Evolutionary conservation across 345 rosid species (phyloP).

Genomic region (Reutealis trisperma): DNA sequence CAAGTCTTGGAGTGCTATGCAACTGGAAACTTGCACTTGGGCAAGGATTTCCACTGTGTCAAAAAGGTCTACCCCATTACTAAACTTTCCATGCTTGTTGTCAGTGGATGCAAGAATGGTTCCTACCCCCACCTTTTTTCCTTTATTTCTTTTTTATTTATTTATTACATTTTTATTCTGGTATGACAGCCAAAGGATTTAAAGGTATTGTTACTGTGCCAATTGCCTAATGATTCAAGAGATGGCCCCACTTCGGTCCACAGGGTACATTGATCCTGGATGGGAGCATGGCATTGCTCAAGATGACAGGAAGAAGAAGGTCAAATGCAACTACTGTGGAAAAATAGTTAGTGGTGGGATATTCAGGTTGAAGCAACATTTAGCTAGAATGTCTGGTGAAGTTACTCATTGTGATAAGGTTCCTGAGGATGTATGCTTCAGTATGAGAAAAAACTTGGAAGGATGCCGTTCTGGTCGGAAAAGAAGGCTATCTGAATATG

Average conservation of each 20-base stretch:
- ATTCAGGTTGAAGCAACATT: slow-evolving; percentile 76
- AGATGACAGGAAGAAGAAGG: slow-evolving; percentile 78
- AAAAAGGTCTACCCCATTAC: slow-evolving; percentile 13
- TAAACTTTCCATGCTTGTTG: not conserved
- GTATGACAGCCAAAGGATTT: slow-evolving; percentile 24
- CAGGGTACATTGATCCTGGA: slow-evolving; percentile 65
- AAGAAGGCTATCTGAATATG: slow-evolving; percentile 50
- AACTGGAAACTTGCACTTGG: slow-evolving; percentile 17
- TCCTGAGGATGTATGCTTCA: slow-evolving; percentile 58
- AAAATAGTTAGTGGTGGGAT: slow-evolving; percentile 85
- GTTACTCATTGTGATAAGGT: slow-evolving; percentile 76
- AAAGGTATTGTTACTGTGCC: slow-evolving; percentile 10
- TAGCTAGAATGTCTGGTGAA: slow-evolving; percentile 72
- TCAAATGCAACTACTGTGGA: slow-evolving; percentile 78
- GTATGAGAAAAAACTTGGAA: slow-evolving; percentile 17
- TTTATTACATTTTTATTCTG: not conserved
- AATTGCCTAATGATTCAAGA: slow-evolving; percentile 38
- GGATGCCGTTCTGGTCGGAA: slow-evolving; percentile 52
- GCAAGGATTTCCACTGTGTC: slow-evolving; percentile 18
- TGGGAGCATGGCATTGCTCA: slow-evolving; percentile 87
- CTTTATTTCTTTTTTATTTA: not conserved
- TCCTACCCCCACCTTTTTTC: not conserved
- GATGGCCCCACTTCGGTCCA: slow-evolving; percentile 64
- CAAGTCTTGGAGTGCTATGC: slow-evolving; percentile 15
- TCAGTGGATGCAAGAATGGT: not conserved